Conservation (phyloP, 2,329 filamentous ascomycete species). For the Stagonosporopsis chrysanthemi region DNA sequence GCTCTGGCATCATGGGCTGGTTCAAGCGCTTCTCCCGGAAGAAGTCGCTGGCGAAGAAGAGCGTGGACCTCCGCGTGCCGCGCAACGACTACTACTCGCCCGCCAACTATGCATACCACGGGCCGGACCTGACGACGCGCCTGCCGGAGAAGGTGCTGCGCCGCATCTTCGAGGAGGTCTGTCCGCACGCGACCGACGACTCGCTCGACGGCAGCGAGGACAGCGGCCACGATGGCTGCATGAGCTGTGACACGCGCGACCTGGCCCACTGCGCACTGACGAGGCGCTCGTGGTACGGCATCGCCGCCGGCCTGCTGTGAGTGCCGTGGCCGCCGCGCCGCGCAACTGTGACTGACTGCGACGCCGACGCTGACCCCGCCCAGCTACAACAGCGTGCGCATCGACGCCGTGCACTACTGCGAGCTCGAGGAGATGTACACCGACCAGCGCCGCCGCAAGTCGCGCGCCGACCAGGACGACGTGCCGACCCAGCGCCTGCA, state of each 20-base stretch:
- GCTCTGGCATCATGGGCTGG: constrained; percentile 56
- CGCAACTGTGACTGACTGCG: too few species aligned
- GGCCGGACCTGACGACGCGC: constrained; percentile 53
- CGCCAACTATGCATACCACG: constrained; percentile 39
- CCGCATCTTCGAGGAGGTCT: constrained; percentile 81
- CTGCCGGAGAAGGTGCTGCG: constrained; percentile 75
- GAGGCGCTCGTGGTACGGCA: constrained; percentile 72
- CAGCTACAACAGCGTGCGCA: constrained; percentile 88
- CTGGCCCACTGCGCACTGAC: constrained; percentile 80
- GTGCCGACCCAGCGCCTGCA: constrained; percentile 77
- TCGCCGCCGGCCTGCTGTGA: constrained; percentile 69
- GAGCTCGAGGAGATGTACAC: constrained; percentile 81
- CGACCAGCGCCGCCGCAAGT: constrained; percentile 67
- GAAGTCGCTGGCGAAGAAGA: constrained; percentile 48
- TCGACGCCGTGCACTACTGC: constrained; percentile 95
- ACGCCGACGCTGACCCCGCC: constrained; percentile 17
- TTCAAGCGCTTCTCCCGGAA: constrained; percentile 59
- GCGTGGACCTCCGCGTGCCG: constrained; percentile 33
- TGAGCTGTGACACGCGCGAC: constrained; percentile 92
- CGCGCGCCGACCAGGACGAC: constrained; percentile 77
- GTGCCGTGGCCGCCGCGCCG: constrained; percentile 45
- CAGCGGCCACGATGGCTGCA: constrained; percentile 79
- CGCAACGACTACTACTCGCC: constrained; percentile 43
- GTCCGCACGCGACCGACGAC: constrained; percentile 78
- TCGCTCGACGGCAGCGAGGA: constrained; percentile 82